Evolutionary conservation across 805 yeast species (phyloP).

Genomic region (Metschnikowia vanudenii): DNA sequence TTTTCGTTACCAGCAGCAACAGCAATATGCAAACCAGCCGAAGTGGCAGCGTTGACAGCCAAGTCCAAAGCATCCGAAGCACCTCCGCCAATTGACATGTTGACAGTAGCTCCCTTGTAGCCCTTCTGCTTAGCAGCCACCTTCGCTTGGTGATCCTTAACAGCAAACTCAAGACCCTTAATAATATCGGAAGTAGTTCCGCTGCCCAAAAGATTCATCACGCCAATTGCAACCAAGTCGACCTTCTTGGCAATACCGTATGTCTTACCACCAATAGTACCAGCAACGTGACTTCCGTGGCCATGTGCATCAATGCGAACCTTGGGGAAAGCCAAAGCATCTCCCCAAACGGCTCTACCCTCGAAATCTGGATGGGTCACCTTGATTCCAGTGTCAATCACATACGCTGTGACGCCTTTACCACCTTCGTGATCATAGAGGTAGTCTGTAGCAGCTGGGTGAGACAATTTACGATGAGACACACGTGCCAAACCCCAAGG

Average conservation of each 20-base stretch:
- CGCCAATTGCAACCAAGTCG: slow-evolving; percentile 77
- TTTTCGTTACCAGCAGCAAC: slow-evolving; percentile 97
- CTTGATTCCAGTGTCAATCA: slow-evolving; percentile 87
- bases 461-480: slow-evolving; percentile 67
- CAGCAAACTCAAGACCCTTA: slow-evolving; percentile 83
- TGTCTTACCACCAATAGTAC: slow-evolving; percentile 77
- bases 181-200: slow-evolving; percentile 83
- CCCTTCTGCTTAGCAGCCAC: slow-evolving; percentile 55
- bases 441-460: slow-evolving; percentile 34
- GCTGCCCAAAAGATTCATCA: slow-evolving; percentile 75
- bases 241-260: slow-evolving; percentile 87
- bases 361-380: slow-evolving; percentile 73
- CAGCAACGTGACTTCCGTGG: slow-evolving; percentile 98
- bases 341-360: slow-evolving; percentile 86
- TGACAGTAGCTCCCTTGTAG: slow-evolving; percentile 82
- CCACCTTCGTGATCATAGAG: slow-evolving; percentile 72
- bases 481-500: slow-evolving; percentile 95
- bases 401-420: slow-evolving; percentile 80
- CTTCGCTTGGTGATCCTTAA: slow-evolving; percentile 62
- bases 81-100: slow-evolving; percentile 95
- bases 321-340: slow-evolving; percentile 62
- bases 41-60: slow-evolving; percentile 88
- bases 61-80: slow-evolving; percentile 80
- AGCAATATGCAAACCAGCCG: slow-evolving; percentile 86
- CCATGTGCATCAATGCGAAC: slow-evolving; percentile 81